Base-by-base conservation (phyloP, 1,139 yeast species). In the Geotrichum phurueaensis region DNA sequence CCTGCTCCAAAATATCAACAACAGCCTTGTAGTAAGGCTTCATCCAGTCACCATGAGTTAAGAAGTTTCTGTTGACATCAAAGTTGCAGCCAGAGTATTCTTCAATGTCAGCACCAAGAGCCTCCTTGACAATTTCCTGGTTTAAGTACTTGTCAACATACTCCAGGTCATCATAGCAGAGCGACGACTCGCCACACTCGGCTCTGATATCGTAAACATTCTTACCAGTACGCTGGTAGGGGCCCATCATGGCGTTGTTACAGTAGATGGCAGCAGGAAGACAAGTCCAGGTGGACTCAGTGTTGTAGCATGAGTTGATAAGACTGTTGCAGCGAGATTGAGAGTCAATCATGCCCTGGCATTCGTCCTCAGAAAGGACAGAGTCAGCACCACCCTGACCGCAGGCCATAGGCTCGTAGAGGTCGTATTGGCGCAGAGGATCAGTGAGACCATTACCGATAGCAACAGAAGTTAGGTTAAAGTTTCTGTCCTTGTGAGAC, bases 381-480 rank as follows among this genome's bases (percentile, higher is more conserved):
- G 88, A 79, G 39, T 84, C 83, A 71, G 85, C 84, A 0, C 96
- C 96, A 62, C 94, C 94, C 69, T 81, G 75, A 55, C 94, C 94
- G 73, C 96, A 89, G 1, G 87, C 92, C 95, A 88, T 88, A 66
- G 92, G 92, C 69, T 83, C 83, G 73, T 87, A 87, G 71, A 81
- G 81, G 60, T 80, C 83, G 68, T 83, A 81, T 73, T 89, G 96
- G 60, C 83, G 77, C 64, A 85, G 78, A 1, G 94, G 80, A 70
- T 89, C 95, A 27, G 95, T 87, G 65, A 88, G 81, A 60, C 96
- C 96, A 73, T 89, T 89, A 49, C 96, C 96, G 67, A 89, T 88
- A 71, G 89, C 73, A 4, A 88, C 84, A 1, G 95, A 87, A 13
- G 83, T 73, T 68, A 89, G 79, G 65, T 87, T 83, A 72, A 89